Conservation (phyloP, 169 alveolate species). For the Babesia ovis region DNA sequence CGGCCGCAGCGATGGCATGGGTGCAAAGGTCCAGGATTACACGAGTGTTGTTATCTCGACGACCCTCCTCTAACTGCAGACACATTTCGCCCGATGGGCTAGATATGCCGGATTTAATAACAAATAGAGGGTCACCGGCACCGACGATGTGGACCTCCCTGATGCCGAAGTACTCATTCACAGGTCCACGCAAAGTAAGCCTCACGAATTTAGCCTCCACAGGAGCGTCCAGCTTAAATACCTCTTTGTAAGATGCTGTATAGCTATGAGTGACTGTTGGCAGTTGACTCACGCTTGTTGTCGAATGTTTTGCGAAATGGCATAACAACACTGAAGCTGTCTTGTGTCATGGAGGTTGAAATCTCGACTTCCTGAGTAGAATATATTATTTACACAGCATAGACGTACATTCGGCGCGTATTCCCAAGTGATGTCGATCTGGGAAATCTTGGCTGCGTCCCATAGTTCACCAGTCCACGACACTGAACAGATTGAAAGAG, state of each 20-base stretch:
- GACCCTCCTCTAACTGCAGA: slow-evolving; percentile 84
- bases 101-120: slow-evolving; percentile 85
- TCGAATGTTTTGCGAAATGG: slow-evolving; percentile 79
- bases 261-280: slow-evolving; percentile 33
- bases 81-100: slow-evolving; percentile 86
- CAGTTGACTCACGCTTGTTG: slow-evolving; percentile 65
- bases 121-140: slow-evolving; percentile 84
- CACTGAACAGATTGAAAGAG: slow-evolving; percentile 65
- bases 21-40: slow-evolving; percentile 79
- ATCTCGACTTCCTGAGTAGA: slow-evolving; percentile 74
- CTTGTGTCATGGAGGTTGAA: slow-evolving; percentile 81
- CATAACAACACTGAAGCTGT: slow-evolving; percentile 77
- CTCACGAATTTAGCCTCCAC: slow-evolving; percentile 74
- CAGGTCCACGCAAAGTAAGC: slow-evolving; percentile 79
- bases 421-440: slow-evolving; percentile 80
- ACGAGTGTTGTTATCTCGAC: slow-evolving; percentile 74
- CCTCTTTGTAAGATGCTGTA: slow-evolving; percentile 75
- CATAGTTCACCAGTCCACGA: slow-evolving; percentile 85
- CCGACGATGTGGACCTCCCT: slow-evolving; percentile 84
- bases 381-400: background rate
- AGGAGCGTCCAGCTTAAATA: slow-evolving; percentile 68
- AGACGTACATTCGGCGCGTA: slow-evolving; percentile 80
- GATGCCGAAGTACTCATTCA: slow-evolving; percentile 86
- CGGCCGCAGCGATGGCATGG: slow-evolving; percentile 82
- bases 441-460: slow-evolving; percentile 76